A percentile compares a stretch with the other conserved stretches of the same genome.
Evolutionary conservation across 2,329 filamentous ascomycete genomes (phyloP).

Genomic region (Beauveria bassiana): DNA sequence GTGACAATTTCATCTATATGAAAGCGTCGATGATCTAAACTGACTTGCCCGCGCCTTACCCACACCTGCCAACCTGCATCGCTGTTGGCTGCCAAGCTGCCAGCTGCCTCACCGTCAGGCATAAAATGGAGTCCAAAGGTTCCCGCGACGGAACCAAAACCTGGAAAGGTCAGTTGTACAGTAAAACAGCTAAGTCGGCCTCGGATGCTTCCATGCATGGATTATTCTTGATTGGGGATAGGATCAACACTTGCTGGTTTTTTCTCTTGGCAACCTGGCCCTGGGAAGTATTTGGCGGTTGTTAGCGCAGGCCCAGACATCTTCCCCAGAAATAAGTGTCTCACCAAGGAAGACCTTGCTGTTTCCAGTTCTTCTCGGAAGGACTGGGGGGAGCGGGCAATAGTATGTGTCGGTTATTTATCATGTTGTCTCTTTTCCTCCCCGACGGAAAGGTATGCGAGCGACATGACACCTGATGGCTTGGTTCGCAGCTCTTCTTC

Average conservation of each 20-base stretch:
- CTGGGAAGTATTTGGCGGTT: background rate
- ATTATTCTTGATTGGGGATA: background rate
- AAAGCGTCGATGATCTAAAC: background rate
- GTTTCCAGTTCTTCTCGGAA: background rate
- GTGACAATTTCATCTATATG: background rate
- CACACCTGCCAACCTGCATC: background rate
- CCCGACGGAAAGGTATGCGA: background rate
- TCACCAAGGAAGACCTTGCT: background rate
- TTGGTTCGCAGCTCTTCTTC: background rate
- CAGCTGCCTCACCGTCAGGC: background rate
- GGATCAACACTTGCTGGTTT: background rate
- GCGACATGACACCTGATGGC: background rate
- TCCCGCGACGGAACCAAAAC: background rate
- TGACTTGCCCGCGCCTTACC: background rate
- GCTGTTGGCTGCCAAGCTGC: background rate
- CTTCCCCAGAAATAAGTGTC: conserved; percentile 1
- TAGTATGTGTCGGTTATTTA: background rate
- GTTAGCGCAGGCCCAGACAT: background rate
- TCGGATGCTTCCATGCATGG: background rate
- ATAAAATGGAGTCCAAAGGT: background rate
- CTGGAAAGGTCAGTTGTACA: background rate
- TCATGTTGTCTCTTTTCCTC: background rate
- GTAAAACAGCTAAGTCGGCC: background rate
- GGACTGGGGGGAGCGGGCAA: background rate
- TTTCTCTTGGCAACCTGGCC: background rate